Conservation (phyloP, 148 eudicot genomes). For the Gaultheria prostrata region DNA sequence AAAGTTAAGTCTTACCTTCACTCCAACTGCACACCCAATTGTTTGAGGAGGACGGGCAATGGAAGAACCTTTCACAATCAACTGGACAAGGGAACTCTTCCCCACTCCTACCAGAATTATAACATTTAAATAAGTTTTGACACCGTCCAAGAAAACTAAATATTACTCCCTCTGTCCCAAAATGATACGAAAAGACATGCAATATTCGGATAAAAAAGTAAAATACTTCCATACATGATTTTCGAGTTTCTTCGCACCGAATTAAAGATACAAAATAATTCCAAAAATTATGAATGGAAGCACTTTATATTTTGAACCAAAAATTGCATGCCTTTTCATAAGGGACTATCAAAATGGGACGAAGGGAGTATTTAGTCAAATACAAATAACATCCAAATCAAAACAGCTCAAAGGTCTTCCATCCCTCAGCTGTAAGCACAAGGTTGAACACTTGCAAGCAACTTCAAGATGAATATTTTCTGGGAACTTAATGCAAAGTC, state of each 20-base stretch:
- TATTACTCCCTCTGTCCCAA: neutral
- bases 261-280: too few species aligned
- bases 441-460: constrained; percentile 5
- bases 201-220: too few species aligned
- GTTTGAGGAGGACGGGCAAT: constrained; percentile 73
- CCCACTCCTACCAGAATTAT: constrained; percentile 70
- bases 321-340: too few species aligned
- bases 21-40: constrained; percentile 79
- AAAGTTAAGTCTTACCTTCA: constrained; percentile 51
- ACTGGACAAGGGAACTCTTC: constrained; percentile 87
- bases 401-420: neutral
- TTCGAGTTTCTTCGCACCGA: too few species aligned
- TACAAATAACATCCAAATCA: constrained; percentile 8
- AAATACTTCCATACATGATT: too few species aligned
- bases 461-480: neutral
- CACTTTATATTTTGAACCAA: too few species aligned
- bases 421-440: neutral
- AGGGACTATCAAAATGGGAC: too few species aligned
- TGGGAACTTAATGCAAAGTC: neutral
- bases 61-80: constrained; percentile 83
- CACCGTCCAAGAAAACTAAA: neutral
- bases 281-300: too few species aligned
- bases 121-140: constrained; percentile 11
- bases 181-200: too few species aligned
- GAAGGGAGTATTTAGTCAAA: neutral